Evolutionary conservation across 176 grass and related monocot species (phyloP).

Genomic region (Oryza glaberrima): DNA sequence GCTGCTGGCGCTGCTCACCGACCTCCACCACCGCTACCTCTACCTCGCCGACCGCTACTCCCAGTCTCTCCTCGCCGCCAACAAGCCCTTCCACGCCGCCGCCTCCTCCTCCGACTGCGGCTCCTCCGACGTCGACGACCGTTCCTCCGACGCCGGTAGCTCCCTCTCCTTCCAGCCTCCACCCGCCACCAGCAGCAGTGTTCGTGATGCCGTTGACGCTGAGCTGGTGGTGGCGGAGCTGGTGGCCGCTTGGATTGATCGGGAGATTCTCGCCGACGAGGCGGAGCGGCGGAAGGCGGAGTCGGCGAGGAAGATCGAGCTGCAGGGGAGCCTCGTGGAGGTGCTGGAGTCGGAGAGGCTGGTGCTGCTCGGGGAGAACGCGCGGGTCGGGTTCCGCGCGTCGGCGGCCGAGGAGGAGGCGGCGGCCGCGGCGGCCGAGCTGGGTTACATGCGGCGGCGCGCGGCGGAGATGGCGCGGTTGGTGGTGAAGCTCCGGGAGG

Average conservation of each 20-base stretch:
- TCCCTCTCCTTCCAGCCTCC: conserved; percentile 75
- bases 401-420: conserved; percentile 63
- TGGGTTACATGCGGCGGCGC: conserved; percentile 75
- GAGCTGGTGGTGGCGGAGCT: conserved; percentile 66
- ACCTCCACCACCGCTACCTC: conserved; percentile 91
- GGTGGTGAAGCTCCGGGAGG: conserved; percentile 84
- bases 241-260: conserved; percentile 57
- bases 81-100: conserved; percentile 5
- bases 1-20: conserved; percentile 77
- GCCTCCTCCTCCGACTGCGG: conserved; percentile 31
- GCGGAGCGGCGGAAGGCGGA: conserved; percentile 46
- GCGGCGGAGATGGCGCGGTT: conserved; percentile 70
- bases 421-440: conserved; percentile 50
- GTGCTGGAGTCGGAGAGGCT: conserved; percentile 93
- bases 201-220: neutral
- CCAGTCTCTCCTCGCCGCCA: conserved; percentile 57
- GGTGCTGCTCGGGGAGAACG: conserved; percentile 93
- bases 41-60: conserved; percentile 95
- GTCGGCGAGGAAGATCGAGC: conserved; percentile 68
- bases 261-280: conserved; percentile 64
- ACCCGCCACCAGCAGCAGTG: neutral
- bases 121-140: conserved; percentile 52
- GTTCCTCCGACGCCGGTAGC: conserved; percentile 79
- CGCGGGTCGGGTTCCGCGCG: conserved; percentile 64
- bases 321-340: conserved; percentile 91